Conservation (phyloP, 306 rosid species). For the Cyamopsis tetragonoloba region DNA sequence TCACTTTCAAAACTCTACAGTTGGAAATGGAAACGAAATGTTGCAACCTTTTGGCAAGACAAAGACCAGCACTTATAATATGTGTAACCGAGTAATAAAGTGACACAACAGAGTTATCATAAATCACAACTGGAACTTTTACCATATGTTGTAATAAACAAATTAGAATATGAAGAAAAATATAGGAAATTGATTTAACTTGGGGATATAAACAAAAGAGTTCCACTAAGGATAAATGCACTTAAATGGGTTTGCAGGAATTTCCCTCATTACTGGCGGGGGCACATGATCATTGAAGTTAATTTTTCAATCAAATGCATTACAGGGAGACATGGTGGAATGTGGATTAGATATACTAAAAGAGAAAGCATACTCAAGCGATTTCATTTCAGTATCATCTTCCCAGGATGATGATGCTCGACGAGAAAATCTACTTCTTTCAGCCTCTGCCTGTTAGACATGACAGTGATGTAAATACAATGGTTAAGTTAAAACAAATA, state of each 20-base stretch:
- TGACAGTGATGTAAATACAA: slow-evolving; percentile 26
- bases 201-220: slow-evolving; percentile 1
- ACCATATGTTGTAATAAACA: slow-evolving; percentile 6
- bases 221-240: not conserved
- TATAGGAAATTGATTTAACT: not conserved
- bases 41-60: not conserved
- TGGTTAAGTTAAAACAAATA: not conserved
- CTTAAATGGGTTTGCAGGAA: slow-evolving; percentile 14
- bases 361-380: slow-evolving; percentile 78
- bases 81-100: not conserved
- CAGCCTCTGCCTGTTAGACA: slow-evolving; percentile 78
- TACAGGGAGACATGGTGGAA: slow-evolving; percentile 17
- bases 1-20: slow-evolving; percentile 17
- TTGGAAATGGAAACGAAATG: slow-evolving; percentile 10
- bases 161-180: slow-evolving; percentile 20
- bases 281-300: slow-evolving; percentile 7
- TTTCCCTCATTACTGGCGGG: not conserved
- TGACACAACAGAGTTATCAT: not conserved
- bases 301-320: slow-evolving; percentile 16
- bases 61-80: not conserved
- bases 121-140: not conserved
- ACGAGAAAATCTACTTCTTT: slow-evolving; percentile 73
- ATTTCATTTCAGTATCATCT: slow-evolving; percentile 83
- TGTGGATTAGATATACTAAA: slow-evolving; percentile 13
- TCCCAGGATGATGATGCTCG: slow-evolving; percentile 92